phyloP scores from a whole-genome alignment of 305 asterid species.

The Fraxinus angustifolia region DNA sequence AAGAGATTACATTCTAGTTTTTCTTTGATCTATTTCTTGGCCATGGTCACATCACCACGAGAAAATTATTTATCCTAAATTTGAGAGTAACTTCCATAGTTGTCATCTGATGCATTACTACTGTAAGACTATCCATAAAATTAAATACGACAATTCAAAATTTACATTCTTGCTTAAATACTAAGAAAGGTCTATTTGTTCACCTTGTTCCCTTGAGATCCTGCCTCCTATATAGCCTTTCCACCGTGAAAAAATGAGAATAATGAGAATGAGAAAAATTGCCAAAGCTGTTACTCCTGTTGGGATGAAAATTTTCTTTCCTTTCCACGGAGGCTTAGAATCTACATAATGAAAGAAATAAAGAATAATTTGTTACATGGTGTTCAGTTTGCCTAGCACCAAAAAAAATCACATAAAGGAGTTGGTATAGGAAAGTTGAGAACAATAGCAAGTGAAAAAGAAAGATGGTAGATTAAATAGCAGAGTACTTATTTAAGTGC shows the following conservation, averaged over 20 bases:
- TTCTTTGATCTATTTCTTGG: not conserved
- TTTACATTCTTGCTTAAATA: not conserved
- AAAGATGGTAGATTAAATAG: not conserved
- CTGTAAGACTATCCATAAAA: not conserved
- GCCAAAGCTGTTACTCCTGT: constrained; percentile 30
- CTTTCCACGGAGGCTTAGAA: constrained; percentile 39
- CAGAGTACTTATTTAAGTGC: not conserved
- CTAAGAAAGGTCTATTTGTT: not conserved
- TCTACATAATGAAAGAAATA: constrained; percentile 30
- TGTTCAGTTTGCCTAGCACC: not conserved
- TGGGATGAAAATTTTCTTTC: constrained; percentile 29
- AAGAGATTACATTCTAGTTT: not conserved
- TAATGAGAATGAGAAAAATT: constrained; percentile 28
- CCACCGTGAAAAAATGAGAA: constrained; percentile 37
- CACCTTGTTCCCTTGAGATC: constrained; percentile 51
- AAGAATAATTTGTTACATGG: not conserved
- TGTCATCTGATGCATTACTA: not conserved
- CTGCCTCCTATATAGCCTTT: constrained; percentile 31
- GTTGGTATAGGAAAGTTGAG: not conserved
- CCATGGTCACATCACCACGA: not conserved
- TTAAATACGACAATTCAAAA: not conserved
- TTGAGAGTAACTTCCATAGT: not conserved
- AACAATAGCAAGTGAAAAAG: not conserved
- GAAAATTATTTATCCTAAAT: not conserved
- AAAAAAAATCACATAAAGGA: not conserved